Base-by-base conservation (phyloP, 345 rosid genomes). In the Sapria himalayana region DNA sequence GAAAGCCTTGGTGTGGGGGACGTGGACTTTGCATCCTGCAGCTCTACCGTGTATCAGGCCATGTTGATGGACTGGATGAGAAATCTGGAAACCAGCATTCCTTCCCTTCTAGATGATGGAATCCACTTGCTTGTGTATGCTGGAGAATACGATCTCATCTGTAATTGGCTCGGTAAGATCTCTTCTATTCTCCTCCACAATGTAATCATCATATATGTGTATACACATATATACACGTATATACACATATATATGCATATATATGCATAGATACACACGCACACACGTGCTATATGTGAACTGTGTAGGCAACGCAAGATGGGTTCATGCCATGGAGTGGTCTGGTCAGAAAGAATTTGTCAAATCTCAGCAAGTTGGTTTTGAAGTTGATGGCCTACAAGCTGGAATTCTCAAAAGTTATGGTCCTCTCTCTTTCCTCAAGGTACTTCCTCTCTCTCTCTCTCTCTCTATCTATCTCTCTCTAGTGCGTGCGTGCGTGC, bases 251-350 rank as follows among this genome's bases (percentile, higher is more conserved):
- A n/a, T n/a, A n/a, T n/a, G n/a, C n/a, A n/a, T n/a, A n/a, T n/a
- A n/a, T n/a, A n/a, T n/a, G n/a, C n/a, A n/a, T n/a, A n/a, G n/a
- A n/a, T n/a, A n/a, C n/a, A n/a, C n/a, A n/a, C n/a, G n/a, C n/a
- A n/a, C n/a, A n/a, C n/a, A n/a, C n/a, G n/a, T n/a, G n/a, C n/a
- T n/a, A n/a, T n/a, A n/a, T n/a, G n/a, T n/a, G n/a, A n/a, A 23
- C 23, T 21, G 56, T 50, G 37, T 69, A 82, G 95, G 95, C 63
- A 91, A 91, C 59, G 79, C 92, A 37, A 84, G 92, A 69, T 91
- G 96, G 99, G 99, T 91, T 55, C 86, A 84, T 54, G 80, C 92
- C 33, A 91, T 91, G 99, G 71, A 75, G 37, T 91, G 96, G 99
- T 75, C 92, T 39, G 96, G 96, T 33, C 62, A 64, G 67, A 63